These are phyloP conservation scores for Suillus plorans DNA, from an alignment of 768 basidiomycete genomes.

Conservation along the genomic window DNA sequence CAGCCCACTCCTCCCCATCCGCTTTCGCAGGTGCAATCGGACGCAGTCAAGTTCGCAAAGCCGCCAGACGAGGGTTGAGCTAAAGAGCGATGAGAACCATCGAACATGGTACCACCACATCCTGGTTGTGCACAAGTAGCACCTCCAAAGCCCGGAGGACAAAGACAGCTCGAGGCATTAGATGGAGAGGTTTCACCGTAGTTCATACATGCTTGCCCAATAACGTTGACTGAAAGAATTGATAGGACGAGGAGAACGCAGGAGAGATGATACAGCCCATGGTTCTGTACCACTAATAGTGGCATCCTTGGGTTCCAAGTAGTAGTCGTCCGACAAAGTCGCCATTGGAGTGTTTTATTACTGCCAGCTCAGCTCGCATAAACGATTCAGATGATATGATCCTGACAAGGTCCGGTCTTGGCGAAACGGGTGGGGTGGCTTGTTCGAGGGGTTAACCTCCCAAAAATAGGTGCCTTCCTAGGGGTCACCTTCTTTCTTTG, in stretches of 20 bases:
- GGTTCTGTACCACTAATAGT: neutral
- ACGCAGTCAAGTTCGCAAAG: constrained; percentile 65
- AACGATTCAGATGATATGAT: neutral
- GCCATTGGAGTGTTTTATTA: neutral
- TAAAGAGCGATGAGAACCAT: constrained; percentile 60
- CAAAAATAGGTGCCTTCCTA: too few relatives aligned
- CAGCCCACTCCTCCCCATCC: constrained; percentile 82
- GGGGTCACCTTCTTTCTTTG: neutral
- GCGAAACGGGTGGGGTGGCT: neutral
- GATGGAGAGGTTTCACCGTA: constrained; percentile 17
- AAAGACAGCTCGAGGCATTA: constrained; percentile 48
- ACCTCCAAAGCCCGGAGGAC: constrained; percentile 83
- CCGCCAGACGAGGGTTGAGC: constrained; percentile 39
- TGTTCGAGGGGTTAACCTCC: too few relatives aligned
- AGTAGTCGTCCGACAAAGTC: too few relatives aligned
- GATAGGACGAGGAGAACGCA: constrained; percentile 11
- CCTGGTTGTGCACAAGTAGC: constrained; percentile 63
- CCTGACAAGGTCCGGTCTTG: neutral
- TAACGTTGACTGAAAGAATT: constrained; percentile 13
- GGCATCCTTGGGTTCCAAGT: neutral
- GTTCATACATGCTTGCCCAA: constrained; percentile 29
- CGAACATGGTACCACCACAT: constrained; percentile 83
- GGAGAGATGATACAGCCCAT: neutral
- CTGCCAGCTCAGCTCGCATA: neutral
- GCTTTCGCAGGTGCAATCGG: constrained; percentile 64